Percentiles rank a stretch among this genome's conserved stretches.
phyloP scores from a whole-genome alignment of 1,284 basidiomycete genomes.

The Fomitopsis betulina region DNA sequence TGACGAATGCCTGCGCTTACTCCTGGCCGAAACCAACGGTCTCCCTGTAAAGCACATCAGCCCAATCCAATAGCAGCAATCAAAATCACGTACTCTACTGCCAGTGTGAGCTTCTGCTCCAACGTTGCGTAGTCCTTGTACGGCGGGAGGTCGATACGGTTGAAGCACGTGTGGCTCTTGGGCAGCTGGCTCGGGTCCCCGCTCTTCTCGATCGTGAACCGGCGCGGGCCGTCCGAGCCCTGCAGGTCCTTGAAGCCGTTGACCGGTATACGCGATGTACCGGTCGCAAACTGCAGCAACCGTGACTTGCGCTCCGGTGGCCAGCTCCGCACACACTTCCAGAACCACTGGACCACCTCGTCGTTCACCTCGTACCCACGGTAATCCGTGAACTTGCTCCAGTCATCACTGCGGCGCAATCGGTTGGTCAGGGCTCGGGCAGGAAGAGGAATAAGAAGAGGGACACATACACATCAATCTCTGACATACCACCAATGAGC shows the following conservation, averaged over 20 bases:
- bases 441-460: slow-evolving; percentile 3
- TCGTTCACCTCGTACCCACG: slow-evolving; percentile 83
- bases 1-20: slow-evolving; percentile 15
- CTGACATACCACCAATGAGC: slow-evolving; percentile 97
- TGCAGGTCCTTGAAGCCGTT: slow-evolving; percentile 99
- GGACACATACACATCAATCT: slow-evolving; percentile 86
- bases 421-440: not conserved
- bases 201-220: slow-evolving; percentile 95
- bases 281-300: slow-evolving; percentile 94
- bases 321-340: slow-evolving; percentile 97
- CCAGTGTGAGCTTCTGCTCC: slow-evolving; percentile 86
- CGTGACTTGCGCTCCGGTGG: slow-evolving; percentile 95
- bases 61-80: not conserved
- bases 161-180: slow-evolving; percentile 90
- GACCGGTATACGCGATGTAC: slow-evolving; percentile 95
- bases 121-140: slow-evolving; percentile 89
- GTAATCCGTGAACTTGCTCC: slow-evolving; percentile 85
- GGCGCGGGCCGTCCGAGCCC: slow-evolving; percentile 91
- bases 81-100: slow-evolving; percentile 69
- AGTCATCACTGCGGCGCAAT: slow-evolving; percentile 60
- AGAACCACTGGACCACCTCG: slow-evolving; percentile 99
- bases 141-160: slow-evolving; percentile 86
- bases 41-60: slow-evolving; percentile 27
- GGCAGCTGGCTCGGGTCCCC: slow-evolving; percentile 90
- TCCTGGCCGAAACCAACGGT: slow-evolving; percentile 44